A percentile compares a stretch with the other conserved stretches of the same genome.
Conservation (phyloP, 306 rosid species). For the Cajanus cajan region DNA sequence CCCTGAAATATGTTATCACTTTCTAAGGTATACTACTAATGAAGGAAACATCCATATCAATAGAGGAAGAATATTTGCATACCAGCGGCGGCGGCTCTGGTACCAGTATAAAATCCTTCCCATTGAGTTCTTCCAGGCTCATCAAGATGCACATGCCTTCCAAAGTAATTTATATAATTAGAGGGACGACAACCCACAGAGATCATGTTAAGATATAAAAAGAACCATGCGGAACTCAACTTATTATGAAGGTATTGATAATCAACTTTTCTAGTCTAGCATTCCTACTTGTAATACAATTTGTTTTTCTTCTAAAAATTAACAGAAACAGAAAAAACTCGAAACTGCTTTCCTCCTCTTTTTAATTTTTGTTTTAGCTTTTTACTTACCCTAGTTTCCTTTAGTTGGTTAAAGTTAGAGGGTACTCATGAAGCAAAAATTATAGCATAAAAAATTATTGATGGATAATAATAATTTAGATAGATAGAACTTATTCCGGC, state of each 20-base stretch:
- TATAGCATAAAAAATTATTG: neutral
- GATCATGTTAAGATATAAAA: slow-evolving; percentile 5
- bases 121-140: slow-evolving; percentile 96
- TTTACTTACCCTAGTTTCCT: neutral
- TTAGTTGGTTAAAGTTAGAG: neutral
- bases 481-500: neutral
- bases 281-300: neutral
- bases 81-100: slow-evolving; percentile 98
- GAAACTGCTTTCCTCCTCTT: neutral
- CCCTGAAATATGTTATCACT: slow-evolving; percentile 17
- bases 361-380: neutral
- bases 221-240: neutral
- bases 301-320: neutral
- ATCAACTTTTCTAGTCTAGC: neutral
- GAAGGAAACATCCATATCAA: neutral
- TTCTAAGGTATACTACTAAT: neutral
- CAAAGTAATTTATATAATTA: slow-evolving; percentile 12
- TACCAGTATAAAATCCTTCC: slow-evolving; percentile 94
- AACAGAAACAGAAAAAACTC: neutral
- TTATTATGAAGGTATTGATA: neutral
- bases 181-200: neutral
- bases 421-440: neutral
- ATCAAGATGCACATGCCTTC: slow-evolving; percentile 90
- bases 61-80: slow-evolving; percentile 26
- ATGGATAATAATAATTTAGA: neutral